Evolutionary conservation across 805 yeast species (phyloP).

Genomic region (Ogataea paraovalis): DNA sequence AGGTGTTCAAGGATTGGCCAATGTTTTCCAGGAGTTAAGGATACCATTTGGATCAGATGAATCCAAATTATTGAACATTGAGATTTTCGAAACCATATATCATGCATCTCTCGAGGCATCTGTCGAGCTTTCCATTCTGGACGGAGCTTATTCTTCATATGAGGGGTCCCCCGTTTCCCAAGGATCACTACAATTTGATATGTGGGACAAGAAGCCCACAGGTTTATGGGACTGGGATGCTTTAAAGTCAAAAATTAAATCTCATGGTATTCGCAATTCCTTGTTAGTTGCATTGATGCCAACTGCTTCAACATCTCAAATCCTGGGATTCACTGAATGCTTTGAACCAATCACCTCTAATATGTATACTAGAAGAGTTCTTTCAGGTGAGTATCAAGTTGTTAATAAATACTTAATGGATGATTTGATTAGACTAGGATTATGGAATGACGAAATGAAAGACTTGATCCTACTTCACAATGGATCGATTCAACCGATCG

Average conservation of each 20-base stretch:
- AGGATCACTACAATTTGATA: constrained; percentile 80
- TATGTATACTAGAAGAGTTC: constrained; percentile 83
- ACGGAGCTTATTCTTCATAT: constrained; percentile 71
- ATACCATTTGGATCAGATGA: constrained; percentile 81
- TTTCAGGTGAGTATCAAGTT: constrained; percentile 91
- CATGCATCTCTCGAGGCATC: constrained; percentile 92
- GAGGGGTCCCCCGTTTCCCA: constrained; percentile 87
- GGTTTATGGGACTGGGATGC: constrained; percentile 83
- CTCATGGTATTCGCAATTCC: constrained; percentile 80
- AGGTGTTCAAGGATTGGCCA: constrained; percentile 98
- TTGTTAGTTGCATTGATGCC: constrained; percentile 94
- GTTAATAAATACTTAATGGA: constrained; percentile 82
- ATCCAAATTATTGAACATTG: constrained; percentile 72
- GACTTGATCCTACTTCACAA: constrained; percentile 68
- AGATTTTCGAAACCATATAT: constrained; percentile 92
- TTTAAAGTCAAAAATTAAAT: constrained; percentile 54
- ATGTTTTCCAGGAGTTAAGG: constrained; percentile 73
- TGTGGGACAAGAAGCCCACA: constrained; percentile 82
- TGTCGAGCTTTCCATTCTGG: constrained; percentile 64
- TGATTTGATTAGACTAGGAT: constrained; percentile 75
- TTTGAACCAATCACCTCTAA: constrained; percentile 96
- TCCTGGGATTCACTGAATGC: constrained; percentile 89
- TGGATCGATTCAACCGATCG: constrained; percentile 82
- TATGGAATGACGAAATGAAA: constrained; percentile 81
- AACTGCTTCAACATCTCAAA: constrained; percentile 96